Evolutionary conservation across 2,329 filamentous ascomycete genomes (phyloP).

Genomic region (Hymenoscyphus occultus): DNA sequence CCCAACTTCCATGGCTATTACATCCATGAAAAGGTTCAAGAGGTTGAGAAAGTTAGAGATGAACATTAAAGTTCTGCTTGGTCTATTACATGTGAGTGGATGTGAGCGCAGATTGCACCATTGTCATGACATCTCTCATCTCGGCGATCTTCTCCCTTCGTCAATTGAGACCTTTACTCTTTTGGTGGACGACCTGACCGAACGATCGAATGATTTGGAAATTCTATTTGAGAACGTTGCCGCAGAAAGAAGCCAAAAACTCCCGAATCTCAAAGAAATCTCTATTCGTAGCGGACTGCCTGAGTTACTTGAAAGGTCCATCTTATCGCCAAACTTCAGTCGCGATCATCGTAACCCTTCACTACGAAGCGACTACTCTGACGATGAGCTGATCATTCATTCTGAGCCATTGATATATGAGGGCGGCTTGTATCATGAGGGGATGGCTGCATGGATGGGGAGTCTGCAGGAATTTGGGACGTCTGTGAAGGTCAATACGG

Average conservation of each 20-base stretch:
- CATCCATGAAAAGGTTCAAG: background rate
- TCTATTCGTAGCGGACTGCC: background rate
- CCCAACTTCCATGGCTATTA: background rate
- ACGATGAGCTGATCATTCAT: no score
- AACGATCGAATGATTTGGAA: background rate
- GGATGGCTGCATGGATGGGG: background rate
- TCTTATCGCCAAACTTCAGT: background rate
- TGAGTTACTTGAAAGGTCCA: background rate
- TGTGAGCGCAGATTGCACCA: background rate
- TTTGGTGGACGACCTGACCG: background rate
- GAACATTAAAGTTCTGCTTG: background rate
- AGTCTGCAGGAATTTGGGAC: background rate
- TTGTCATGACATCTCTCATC: background rate
- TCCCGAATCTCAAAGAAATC: background rate
- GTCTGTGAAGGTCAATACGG: background rate
- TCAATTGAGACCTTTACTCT: background rate
- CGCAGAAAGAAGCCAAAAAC: background rate
- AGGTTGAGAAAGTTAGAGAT: background rate
- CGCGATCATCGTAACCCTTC: background rate
- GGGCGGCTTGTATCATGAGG: no score
- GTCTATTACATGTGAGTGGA: background rate
- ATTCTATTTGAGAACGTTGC: background rate
- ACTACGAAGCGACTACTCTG: no score
- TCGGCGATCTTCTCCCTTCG: background rate
- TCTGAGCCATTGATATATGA: no score